These are phyloP conservation scores for Penicillium argentinense DNA, from an alignment of 495 filamentous ascomycete species.

Conservation along the genomic window DNA sequence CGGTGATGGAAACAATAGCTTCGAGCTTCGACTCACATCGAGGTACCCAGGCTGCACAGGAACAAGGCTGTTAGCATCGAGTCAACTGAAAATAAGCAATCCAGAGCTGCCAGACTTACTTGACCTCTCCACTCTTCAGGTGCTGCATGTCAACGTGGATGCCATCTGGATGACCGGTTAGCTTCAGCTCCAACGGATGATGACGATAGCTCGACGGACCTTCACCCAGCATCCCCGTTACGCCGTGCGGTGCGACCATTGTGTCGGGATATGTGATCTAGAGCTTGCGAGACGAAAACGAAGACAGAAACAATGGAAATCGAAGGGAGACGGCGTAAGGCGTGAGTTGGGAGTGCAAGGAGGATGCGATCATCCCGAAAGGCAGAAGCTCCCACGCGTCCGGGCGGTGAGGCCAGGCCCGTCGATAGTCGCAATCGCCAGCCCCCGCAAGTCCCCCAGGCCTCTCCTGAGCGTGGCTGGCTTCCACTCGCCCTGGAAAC, in stretches of 20 bases:
- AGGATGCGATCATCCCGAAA: conserved; percentile 28
- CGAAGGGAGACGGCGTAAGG: conserved; percentile 7
- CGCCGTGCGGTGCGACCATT: conserved; percentile 50
- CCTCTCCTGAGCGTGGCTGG: not conserved
- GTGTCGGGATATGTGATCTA: conserved; percentile 12
- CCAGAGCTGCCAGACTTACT: conserved; percentile 57
- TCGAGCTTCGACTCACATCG: conserved; percentile 70
- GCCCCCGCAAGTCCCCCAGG: conserved; percentile 23
- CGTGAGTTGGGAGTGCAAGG: conserved; percentile 13
- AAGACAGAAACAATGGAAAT: conserved; percentile 6
- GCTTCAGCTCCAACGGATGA: conserved; percentile 18
- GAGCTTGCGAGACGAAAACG: not conserved
- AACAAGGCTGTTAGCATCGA: conserved; percentile 28
- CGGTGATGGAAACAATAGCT: conserved; percentile 8
- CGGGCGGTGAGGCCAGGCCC: conserved; percentile 46
- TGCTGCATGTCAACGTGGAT: conserved; percentile 99
- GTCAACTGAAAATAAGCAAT: not conserved
- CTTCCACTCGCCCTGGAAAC: not conserved
- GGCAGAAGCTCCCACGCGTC: conserved; percentile 43
- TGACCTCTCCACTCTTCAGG: conserved; percentile 84
- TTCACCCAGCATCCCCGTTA: conserved; percentile 69
- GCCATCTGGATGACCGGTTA: conserved; percentile 67
- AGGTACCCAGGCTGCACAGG: conserved; percentile 78
- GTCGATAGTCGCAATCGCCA: too few species aligned
- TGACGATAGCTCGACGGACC: conserved; percentile 48